Percentiles rank a stretch among this genome's conserved stretches.
These are phyloP conservation scores for Colletotrichum liriopes DNA, from an alignment of 2,329 filamentous ascomycete species.

Conservation along the genomic window DNA sequence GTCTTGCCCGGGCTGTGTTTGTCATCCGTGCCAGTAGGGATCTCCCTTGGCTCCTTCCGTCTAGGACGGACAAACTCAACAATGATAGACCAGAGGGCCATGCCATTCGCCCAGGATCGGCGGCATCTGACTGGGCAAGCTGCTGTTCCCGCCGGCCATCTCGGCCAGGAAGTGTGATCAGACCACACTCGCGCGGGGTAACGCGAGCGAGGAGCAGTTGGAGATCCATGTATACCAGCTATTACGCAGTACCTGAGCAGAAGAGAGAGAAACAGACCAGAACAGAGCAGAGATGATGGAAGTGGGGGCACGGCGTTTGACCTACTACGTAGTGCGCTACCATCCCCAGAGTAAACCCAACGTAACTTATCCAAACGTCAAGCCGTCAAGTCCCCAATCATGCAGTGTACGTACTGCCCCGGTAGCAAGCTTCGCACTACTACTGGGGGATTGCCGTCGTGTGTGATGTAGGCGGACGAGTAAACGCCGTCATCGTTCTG, in stretches of 20 bases:
- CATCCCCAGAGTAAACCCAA: neutral
- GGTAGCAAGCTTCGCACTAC: conserved; percentile 1
- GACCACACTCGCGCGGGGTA: conserved; percentile 40
- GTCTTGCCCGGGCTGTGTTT: neutral
- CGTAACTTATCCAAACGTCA: neutral
- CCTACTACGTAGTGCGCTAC: neutral
- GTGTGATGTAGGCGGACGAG: conserved; percentile 12
- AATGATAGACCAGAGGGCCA: neutral
- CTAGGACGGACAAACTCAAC: conserved; percentile 5
- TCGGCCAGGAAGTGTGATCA: conserved; percentile 30
- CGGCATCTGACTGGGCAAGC: conserved; percentile 33
- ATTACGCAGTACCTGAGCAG: neutral
- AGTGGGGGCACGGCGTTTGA: neutral
- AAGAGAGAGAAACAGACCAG: neutral
- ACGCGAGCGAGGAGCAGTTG: conserved; percentile 18
- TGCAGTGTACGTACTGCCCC: conserved; percentile 5
- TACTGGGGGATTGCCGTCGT: neutral
- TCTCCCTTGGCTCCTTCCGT: neutral
- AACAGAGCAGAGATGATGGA: neutral
- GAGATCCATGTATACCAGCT: conserved; percentile 3
- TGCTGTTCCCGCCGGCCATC: conserved; percentile 18
- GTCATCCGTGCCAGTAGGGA: conserved; percentile 5
- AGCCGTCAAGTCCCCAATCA: neutral
- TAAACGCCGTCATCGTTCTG: conserved; percentile 39
- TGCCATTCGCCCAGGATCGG: conserved; percentile 30